Percentiles rank a stretch among this genome's conserved stretches.
Conservation (phyloP, 371 early-diverging fungal species). For the Actinomortierella ambigua region DNA sequence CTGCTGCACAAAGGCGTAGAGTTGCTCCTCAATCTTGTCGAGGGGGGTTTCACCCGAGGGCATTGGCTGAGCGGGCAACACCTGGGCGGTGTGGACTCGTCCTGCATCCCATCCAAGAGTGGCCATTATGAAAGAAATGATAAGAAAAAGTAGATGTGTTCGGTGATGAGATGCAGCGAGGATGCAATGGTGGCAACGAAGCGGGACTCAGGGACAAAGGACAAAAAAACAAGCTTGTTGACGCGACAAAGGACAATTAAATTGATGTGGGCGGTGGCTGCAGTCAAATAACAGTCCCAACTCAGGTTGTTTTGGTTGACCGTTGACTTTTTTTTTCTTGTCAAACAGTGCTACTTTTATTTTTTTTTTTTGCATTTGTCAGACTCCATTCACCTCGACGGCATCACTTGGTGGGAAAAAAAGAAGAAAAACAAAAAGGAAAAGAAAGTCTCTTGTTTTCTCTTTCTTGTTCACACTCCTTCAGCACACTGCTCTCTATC, state of each 20-base stretch:
- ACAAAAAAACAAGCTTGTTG: no score
- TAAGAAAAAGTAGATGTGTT: constrained; percentile 3
- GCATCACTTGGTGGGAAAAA: neutral
- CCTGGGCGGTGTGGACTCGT: constrained; percentile 70
- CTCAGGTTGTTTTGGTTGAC: neutral
- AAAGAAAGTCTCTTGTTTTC: neutral
- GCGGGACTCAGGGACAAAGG: no score
- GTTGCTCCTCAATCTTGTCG: constrained; percentile 55
- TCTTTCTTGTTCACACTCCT: constrained; percentile 10
- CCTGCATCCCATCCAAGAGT: constrained; percentile 85
- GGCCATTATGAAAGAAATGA: constrained; percentile 48
- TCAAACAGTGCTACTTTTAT: constrained; percentile 2
- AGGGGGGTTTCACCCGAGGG: constrained; percentile 50
- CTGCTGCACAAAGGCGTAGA: constrained; percentile 78
- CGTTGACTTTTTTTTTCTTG: constrained; percentile 8
- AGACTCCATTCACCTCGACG: no score
- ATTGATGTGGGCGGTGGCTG: no score
- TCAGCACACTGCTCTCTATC: neutral
- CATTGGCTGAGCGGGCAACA: constrained; percentile 60
- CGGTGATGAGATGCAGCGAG: neutral
- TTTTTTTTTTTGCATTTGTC: neutral
- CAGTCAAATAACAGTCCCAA: no score
- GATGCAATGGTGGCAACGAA: no score
- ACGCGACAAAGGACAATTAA: no score
- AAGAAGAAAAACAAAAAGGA: constrained; percentile 7